Base-by-base conservation (phyloP, 2,329 filamentous ascomycete genomes). In the Colletotrichum scovillei region DNA sequence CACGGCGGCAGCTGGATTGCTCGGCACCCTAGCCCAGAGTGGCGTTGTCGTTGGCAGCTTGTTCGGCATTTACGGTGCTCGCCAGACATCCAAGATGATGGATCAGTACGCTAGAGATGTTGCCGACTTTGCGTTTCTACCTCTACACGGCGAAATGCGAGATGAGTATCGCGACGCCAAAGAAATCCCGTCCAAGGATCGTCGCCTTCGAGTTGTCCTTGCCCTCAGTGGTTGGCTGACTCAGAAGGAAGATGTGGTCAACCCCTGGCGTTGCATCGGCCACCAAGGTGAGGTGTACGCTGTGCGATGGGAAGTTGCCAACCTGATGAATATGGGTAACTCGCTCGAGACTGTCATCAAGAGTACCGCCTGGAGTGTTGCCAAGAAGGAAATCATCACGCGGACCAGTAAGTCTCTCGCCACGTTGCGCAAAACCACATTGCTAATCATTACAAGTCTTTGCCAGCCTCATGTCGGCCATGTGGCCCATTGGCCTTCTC, bases 11-110 rank as follows among this genome's bases (percentile, higher is more conserved):
- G 94, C 95, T 24, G 91, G 91, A 1, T 91, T 98, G 66, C 85
- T 98, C 0, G 96, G 95, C 12, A 89, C 92, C 22, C 87, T 98
- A 78, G 93, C 95, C 2, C 92, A 95, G 49, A 97, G 93, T 74
- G 90, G 92, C 5, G 89, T 97, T 19, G 86, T 95, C 55, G 92
- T 98, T 35, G 96, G 95, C 19, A 91, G 93, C 49, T 85, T 98
- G 52, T 98, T 98, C 79, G 97, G 97, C 9, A 94, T 97, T n/a
- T 98, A 97, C 79, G 94, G 94, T 56, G 92, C 92, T 1, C 90
- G 92, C 46, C 95, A 97, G 88, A 94, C 93, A 0, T 91, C 92
- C 65, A 92, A 95, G 80, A 94, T 95, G 87, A 93, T 98, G 88
- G 94, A 98, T 76, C 88, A 92, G n/a, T 97, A 97, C 80, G 90